A percentile compares a stretch with the other conserved stretches of the same genome.
phyloP scores from a whole-genome alignment of 1,284 basidiomycete species.

The Heliocybe sulcata region DNA sequence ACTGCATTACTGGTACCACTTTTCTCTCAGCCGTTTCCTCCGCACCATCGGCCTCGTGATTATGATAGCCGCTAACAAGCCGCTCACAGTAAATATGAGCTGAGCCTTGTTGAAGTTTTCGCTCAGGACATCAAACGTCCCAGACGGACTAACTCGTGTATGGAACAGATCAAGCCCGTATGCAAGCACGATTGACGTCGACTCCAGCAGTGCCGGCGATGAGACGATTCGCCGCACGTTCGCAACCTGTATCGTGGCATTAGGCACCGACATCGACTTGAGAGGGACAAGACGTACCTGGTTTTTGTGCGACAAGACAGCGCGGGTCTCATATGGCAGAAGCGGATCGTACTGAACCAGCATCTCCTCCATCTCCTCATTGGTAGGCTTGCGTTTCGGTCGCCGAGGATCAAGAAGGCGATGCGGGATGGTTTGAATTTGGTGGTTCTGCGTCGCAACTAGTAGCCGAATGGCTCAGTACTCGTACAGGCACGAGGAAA shows the following conservation, averaged over 20 bases:
- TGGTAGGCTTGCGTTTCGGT: conserved; percentile 71
- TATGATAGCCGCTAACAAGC: conserved; percentile 65
- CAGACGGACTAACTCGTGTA: conserved; percentile 79
- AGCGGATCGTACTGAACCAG: conserved; percentile 82
- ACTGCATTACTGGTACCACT: conserved; percentile 49
- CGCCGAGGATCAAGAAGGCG: conserved; percentile 81
- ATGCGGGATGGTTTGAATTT: conserved; percentile 72
- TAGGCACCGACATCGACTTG: conserved; percentile 2
- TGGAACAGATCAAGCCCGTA: conserved; percentile 86
- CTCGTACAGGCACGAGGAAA: background rate
- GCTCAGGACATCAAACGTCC: conserved; percentile 90
- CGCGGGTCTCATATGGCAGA: conserved; percentile 65
- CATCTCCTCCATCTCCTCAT: conserved; percentile 80
- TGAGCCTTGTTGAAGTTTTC: conserved; percentile 93
- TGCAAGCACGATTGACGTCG: conserved; percentile 84
- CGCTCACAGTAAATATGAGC: conserved; percentile 77
- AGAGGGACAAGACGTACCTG: conserved; percentile 38
- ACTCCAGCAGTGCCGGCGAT: conserved; percentile 83
- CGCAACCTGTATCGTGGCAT: conserved; percentile 41
- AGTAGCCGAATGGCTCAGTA: background rate
- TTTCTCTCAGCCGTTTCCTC: conserved; percentile 55
- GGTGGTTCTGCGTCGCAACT: conserved; percentile 76
- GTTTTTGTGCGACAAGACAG: conserved; percentile 75
- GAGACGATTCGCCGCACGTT: conserved; percentile 62
- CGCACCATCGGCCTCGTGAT: conserved; percentile 72